A percentile compares a stretch with the other conserved stretches of the same genome.
These are phyloP conservation scores for Magnolia sinica DNA, from an alignment of 164 flowering plant species.

Conservation along the genomic window DNA sequence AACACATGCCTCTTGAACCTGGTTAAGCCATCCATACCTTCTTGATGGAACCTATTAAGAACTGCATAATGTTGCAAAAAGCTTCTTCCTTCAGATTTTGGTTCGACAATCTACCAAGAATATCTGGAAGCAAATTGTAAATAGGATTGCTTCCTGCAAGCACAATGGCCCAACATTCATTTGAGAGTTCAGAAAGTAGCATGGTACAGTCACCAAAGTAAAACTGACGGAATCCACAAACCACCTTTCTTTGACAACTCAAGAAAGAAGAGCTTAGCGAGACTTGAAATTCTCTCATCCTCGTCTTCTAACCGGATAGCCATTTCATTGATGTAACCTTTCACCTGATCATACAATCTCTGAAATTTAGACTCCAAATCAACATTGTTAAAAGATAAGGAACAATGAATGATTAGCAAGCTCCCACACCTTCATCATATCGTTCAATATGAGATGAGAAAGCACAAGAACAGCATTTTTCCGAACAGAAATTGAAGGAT, in stretches of 20 bases:
- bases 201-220: background rate
- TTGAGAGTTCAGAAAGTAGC: background rate
- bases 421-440: conserved; percentile 93
- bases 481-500: conserved; percentile 76
- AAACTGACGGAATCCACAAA: background rate
- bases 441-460: conserved; percentile 95
- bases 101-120: conserved; percentile 78
- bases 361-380: background rate
- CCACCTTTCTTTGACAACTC: conserved; percentile 95
- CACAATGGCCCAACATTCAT: conserved; percentile 3
- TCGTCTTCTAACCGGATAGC: conserved; percentile 81
- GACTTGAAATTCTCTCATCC: conserved; percentile 87
- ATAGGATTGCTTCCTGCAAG: conserved; percentile 91
- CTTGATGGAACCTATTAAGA: conserved; percentile 85
- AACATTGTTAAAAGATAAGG: conserved; percentile 4
- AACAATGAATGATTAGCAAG: conserved; percentile 8
- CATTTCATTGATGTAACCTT: conserved; percentile 97
- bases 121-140: conserved; percentile 96
- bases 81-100: conserved; percentile 63
- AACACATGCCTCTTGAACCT: background rate
- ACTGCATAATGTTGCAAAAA: conserved; percentile 95
- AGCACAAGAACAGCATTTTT: conserved; percentile 97
- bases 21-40: conserved; percentile 48
- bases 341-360: conserved; percentile 52
- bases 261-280: conserved; percentile 87